A percentile compares a stretch with the other conserved stretches of the same genome.
phyloP scores from a whole-genome alignment of 2,329 filamentous ascomycete genomes.

The Penicillium sp. region DNA sequence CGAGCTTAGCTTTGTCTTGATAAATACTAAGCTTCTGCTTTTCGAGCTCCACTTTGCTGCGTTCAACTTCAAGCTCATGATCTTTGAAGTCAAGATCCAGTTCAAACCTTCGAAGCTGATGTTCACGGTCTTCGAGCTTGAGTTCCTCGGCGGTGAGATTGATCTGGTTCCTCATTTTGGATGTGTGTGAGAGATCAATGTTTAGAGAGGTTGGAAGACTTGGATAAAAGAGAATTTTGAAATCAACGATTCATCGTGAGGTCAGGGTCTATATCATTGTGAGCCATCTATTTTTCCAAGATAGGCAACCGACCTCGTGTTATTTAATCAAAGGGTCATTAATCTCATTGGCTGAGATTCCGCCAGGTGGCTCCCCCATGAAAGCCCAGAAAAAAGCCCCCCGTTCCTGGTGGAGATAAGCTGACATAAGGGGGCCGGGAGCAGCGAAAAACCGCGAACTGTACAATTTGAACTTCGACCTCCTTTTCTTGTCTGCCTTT shows the following conservation, averaged over 20 bases:
- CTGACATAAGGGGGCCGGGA: conserved; percentile 5
- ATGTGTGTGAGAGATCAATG: neutral
- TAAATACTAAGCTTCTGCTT: neutral
- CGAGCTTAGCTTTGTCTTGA: neutral
- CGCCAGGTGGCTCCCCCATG: neutral
- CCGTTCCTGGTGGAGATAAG: neutral
- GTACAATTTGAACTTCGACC: neutral
- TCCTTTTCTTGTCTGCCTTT: neutral
- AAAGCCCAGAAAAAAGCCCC: neutral
- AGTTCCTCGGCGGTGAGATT: too few species aligned
- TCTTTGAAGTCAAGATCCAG: too few species aligned
- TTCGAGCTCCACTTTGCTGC: neutral
- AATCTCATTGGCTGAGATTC: neutral
- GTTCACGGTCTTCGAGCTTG: neutral
- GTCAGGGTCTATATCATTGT: neutral
- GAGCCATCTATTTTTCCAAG: neutral
- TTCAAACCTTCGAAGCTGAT: neutral
- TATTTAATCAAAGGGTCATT: neutral
- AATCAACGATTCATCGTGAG: neutral
- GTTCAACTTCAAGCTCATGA: neutral
- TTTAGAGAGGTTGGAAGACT: neutral
- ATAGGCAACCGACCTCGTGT: neutral
- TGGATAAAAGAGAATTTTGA: neutral
- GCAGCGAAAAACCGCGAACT: conserved; percentile 3
- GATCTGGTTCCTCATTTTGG: neutral